Percentiles rank a stretch among this genome's conserved stretches.
Conservation (phyloP, 1,284 basidiomycete genomes). For the Malassezia globosa region DNA sequence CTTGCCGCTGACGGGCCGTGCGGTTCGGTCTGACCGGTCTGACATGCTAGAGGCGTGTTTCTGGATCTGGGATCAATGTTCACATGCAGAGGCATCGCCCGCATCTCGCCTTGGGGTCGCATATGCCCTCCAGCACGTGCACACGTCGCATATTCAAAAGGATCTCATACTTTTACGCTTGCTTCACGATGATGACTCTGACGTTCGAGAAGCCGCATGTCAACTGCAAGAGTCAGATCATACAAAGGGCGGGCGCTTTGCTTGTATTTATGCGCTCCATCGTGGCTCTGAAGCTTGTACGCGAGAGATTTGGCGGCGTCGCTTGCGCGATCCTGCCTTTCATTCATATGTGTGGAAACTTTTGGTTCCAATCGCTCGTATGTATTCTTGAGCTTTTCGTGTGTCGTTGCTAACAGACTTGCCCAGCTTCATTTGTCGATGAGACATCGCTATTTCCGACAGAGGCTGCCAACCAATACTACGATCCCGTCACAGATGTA, state of each 20-base stretch:
- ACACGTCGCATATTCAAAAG: no score
- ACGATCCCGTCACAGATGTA: conserved; percentile 23
- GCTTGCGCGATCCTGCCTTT: background rate
- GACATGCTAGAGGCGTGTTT: conserved; percentile 1
- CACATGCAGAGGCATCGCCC: background rate
- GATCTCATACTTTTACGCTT: background rate
- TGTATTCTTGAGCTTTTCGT: no score
- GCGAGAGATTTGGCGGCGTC: conserved; percentile 2
- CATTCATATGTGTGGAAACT: conserved; percentile 3
- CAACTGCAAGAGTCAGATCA: background rate
- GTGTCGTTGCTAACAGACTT: background rate
- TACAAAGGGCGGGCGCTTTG: background rate
- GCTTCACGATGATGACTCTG: conserved; percentile 12
- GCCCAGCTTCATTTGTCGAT: background rate
- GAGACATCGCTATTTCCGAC: conserved; percentile 23
- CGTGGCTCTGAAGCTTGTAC: conserved; percentile 4
- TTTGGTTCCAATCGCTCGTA: background rate
- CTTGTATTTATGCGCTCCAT: background rate
- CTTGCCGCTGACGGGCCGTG: conserved; percentile 17
- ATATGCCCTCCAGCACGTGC: background rate
- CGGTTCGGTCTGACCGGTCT: background rate
- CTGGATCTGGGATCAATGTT: conserved; percentile 3
- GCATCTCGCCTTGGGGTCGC: conserved; percentile 10
- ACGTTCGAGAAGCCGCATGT: conserved; percentile 12
- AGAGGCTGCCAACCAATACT: conserved; percentile 34